Evolutionary conservation across 345 rosid species (phyloP).

Genomic region (Durio zibethinus): DNA sequence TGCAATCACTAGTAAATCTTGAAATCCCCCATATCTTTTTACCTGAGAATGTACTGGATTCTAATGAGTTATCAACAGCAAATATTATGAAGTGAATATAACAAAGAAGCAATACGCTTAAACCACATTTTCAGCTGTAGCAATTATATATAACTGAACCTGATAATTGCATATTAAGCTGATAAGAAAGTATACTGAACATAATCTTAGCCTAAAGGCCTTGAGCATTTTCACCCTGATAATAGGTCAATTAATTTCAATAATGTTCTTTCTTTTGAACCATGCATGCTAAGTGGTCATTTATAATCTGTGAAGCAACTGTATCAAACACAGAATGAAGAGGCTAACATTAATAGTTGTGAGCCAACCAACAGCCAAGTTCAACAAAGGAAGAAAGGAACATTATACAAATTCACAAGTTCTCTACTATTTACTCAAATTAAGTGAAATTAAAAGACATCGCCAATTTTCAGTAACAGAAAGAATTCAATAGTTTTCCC

Average conservation of each 20-base stretch:
- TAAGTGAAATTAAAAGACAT: neutral
- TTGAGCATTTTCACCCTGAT: neutral
- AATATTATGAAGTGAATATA: constrained; percentile 7
- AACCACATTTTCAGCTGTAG: neutral
- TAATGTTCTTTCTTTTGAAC: neutral
- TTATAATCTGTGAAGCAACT: neutral
- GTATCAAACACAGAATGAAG: neutral
- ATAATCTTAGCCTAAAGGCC: neutral
- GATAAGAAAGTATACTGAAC: neutral
- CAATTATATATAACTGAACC: neutral
- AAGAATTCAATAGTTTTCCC: neutral
- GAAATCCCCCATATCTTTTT: constrained; percentile 84
- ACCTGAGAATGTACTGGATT: constrained; percentile 38
- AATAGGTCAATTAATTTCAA: neutral
- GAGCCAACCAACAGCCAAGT: neutral
- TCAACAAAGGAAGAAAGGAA: constrained; percentile 8
- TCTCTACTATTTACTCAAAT: neutral
- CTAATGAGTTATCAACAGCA: constrained; percentile 14
- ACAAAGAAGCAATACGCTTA: neutral
- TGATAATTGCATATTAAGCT: neutral
- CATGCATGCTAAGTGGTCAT: neutral
- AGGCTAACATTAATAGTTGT: neutral
- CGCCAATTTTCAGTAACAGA: neutral
- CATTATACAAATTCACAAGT: neutral
- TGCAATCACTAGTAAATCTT: constrained; percentile 83